Base-by-base conservation (phyloP, 2,329 filamentous ascomycete genomes). In the Podosphaera aphanis region DNA sequence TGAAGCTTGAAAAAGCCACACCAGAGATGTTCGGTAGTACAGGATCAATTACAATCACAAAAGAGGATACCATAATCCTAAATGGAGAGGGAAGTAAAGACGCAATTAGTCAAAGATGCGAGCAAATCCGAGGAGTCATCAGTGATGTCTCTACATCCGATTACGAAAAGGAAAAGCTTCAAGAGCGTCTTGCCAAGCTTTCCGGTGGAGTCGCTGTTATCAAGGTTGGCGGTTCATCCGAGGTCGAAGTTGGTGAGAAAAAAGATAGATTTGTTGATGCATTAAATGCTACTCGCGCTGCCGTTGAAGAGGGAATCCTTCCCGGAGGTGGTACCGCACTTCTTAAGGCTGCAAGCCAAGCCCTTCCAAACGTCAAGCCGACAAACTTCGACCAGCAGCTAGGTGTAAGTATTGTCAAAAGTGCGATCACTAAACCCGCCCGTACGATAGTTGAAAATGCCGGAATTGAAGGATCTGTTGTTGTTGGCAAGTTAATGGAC, bases 131-230 rank as follows among this genome's bases (percentile, higher is more conserved):
- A 56, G 86, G 88, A 56, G 85, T 95, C 66, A 93, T 94, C 71
- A 73, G 71, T 51, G 90, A 98, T 69, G 81, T 88, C 54, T 79
- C 74, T 57, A 98, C 90, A 53, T 94, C 86, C 43, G 90, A 98
- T 61, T 98, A 98, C 69, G 90, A 98, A 77, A 95, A 94, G 77
- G 90, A 98, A 81, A 98, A 98, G 78, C 83, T 98, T 54, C 90
- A 95, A 71, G 90, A 98, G 73, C 90, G 90, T 69, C 83, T 98
- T 50, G 90, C 90, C 57, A 98, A 98, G 79, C 83, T 98, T 55
- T 95, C 90, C 55, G 90, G 90, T 53, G 90, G 90, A 74, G 90
- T 98, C 58, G 90, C 90, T 57, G 90, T 98, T 66, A 95, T 98
- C 74, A 94, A 93, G 76, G 90, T 98, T 52, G 90, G 90, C 59